A percentile compares a stretch with the other conserved stretches of the same genome.
phyloP scores from a whole-genome alignment of 2,329 filamentous ascomycete genomes.

The Septoria petroselini region DNA sequence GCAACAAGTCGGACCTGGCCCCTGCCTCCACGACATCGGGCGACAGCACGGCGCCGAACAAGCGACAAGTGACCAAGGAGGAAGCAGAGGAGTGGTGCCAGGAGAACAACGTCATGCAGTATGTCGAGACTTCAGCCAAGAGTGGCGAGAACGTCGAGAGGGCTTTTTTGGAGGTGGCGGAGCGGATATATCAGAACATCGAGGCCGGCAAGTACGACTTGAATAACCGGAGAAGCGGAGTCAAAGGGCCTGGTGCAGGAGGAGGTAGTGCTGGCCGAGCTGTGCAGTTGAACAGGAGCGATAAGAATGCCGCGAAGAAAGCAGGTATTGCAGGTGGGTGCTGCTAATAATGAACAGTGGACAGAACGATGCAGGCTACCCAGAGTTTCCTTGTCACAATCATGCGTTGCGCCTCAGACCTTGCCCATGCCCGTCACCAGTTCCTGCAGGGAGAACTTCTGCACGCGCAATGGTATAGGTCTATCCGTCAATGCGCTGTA shows the following conservation, averaged over 20 bases:
- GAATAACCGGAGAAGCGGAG: constrained; percentile 86
- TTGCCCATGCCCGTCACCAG: too few relatives aligned
- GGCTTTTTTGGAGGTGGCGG: constrained; percentile 88
- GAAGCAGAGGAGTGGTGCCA: constrained; percentile 90
- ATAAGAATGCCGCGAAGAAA: constrained; percentile 37
- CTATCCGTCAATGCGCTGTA: too few relatives aligned
- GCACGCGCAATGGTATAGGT: too few relatives aligned
- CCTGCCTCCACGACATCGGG: constrained; percentile 41
- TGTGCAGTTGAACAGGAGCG: constrained; percentile 47
- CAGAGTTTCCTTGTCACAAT: not conserved
- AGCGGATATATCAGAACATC: constrained; percentile 95
- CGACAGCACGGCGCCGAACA: constrained; percentile 48
- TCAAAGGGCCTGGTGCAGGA: constrained; percentile 66
- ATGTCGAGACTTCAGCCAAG: constrained; percentile 95
- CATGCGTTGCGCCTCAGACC: too few relatives aligned
- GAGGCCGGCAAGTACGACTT: constrained; percentile 92
- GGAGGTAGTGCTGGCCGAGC: constrained; percentile 43
- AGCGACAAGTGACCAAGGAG: constrained; percentile 72
- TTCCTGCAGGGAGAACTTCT: too few relatives aligned
- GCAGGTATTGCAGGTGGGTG: constrained; percentile 32
- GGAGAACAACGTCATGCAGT: constrained; percentile 80
- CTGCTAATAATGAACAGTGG: constrained; percentile 15
- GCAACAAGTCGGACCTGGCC: constrained; percentile 88
- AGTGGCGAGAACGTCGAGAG: constrained; percentile 90
- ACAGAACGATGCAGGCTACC: constrained; percentile 4